Evolutionary conservation across 768 basidiomycete genomes (phyloP).

Genomic region (Scleroderma bovista): DNA sequence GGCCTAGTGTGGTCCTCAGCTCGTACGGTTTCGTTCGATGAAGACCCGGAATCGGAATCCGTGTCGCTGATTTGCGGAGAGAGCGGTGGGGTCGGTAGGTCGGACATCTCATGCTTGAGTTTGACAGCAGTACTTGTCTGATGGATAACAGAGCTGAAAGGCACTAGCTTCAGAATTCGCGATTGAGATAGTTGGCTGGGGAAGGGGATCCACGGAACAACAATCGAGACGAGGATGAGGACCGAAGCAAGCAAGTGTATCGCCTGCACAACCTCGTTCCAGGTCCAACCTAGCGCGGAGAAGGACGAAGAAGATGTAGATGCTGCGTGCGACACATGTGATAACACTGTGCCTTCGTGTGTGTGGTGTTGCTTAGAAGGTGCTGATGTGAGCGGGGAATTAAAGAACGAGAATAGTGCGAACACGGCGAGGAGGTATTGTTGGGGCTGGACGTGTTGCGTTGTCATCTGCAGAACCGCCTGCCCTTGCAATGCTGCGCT

Average conservation of each 20-base stretch:
- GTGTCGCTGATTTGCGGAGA: constrained; percentile 21
- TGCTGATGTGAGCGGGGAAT: constrained; percentile 54
- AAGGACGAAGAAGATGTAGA: constrained; percentile 12
- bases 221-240: constrained; percentile 53
- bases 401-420: constrained; percentile 83
- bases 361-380: constrained; percentile 34
- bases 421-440: constrained; percentile 82
- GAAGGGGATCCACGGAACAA: constrained; percentile 41
- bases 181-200: constrained; percentile 15
- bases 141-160: constrained; percentile 15
- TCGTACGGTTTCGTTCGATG: constrained; percentile 25
- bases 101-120: constrained; percentile 5
- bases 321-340: constrained; percentile 27
- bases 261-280: constrained; percentile 51
- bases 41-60: constrained; percentile 24
- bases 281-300: constrained; percentile 32
- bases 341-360: constrained; percentile 56
- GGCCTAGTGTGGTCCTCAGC: constrained; percentile 1
- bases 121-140: background rate
- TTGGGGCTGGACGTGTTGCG: constrained; percentile 23
- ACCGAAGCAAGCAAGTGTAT: constrained; percentile 65
- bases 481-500: constrained; percentile 10
- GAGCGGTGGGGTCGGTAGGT: constrained; percentile 23
- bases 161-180: constrained; percentile 22
- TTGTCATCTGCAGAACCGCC: constrained; percentile 5